These are phyloP conservation scores for Eucalyptus sp. DNA, from an alignment of 345 rosid species.

Conservation along the genomic window DNA sequence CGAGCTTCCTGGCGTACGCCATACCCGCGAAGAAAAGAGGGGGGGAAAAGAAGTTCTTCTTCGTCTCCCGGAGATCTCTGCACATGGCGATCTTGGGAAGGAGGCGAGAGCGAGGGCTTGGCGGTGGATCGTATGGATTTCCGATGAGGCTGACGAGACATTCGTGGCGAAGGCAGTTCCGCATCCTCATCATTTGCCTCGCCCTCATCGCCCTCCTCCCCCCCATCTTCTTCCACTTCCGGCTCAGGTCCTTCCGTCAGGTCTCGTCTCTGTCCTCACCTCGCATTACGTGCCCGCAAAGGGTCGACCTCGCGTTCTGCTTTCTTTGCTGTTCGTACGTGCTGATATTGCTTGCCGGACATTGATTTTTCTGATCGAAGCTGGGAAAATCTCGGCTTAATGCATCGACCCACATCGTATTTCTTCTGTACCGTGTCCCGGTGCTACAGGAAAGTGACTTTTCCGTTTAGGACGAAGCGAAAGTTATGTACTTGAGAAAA, in stretches of 20 bases:
- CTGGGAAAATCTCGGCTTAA: neutral
- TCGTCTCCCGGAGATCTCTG: neutral
- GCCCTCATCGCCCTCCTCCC: slow-evolving; percentile 62
- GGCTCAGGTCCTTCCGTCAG: slow-evolving; percentile 62
- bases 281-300: neutral
- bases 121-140: neutral
- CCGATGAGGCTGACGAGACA: neutral
- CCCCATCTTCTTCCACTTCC: slow-evolving; percentile 78
- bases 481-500: neutral
- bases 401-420: neutral
- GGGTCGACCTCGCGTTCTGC: neutral
- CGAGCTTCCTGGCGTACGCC: neutral
- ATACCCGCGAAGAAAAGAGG: neutral
- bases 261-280: slow-evolving; percentile 3
- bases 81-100: neutral
- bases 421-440: neutral
- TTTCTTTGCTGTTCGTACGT: neutral
- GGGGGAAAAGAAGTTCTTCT: neutral
- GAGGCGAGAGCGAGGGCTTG: neutral
- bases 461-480: neutral
- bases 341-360: neutral
- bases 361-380: neutral
- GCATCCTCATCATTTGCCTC: slow-evolving; percentile 37
- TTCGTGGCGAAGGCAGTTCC: slow-evolving; percentile 9
- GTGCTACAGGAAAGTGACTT: neutral